phyloP scores from a whole-genome alignment of 352 stramenopile genomes.

The Globisporangium lucens region DNA sequence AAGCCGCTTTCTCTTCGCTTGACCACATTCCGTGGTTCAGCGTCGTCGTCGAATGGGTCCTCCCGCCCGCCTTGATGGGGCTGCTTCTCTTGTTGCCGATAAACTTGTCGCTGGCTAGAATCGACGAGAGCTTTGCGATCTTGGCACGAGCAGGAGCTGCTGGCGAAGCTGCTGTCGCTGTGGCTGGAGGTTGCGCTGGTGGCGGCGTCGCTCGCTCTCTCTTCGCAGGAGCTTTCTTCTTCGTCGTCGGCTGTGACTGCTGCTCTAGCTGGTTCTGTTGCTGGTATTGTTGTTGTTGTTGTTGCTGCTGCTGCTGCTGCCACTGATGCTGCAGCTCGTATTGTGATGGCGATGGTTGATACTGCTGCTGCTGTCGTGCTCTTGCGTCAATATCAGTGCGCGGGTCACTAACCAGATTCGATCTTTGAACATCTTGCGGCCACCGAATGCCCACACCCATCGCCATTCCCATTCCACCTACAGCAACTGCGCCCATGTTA shows the following conservation, averaged over 20 bases:
- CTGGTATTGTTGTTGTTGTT: neutral
- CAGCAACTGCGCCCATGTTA: neutral
- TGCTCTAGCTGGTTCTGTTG: neutral
- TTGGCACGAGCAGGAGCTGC: neutral
- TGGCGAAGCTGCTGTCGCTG: neutral
- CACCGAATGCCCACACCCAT: neutral
- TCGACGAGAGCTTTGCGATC: neutral
- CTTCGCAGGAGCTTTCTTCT: neutral
- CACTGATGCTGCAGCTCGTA: neutral
- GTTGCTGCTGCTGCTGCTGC: neutral
- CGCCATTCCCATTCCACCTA: neutral
- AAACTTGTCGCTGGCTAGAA: neutral
- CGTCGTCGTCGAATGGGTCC: no score
- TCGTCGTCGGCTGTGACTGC: neutral
- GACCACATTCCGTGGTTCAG: neutral
- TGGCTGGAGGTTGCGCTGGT: neutral
- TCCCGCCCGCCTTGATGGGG: neutral
- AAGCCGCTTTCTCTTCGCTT: constrained; percentile 4
- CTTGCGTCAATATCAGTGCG: neutral
- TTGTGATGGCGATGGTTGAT: neutral
- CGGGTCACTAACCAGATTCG: neutral
- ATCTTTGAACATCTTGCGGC: neutral
- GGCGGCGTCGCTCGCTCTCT: neutral
- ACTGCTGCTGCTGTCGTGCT: neutral
- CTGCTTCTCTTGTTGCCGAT: neutral